Evolutionary conservation across 176 grass and related monocot genomes (phyloP).

Genomic region (Ensete ventricosum): DNA sequence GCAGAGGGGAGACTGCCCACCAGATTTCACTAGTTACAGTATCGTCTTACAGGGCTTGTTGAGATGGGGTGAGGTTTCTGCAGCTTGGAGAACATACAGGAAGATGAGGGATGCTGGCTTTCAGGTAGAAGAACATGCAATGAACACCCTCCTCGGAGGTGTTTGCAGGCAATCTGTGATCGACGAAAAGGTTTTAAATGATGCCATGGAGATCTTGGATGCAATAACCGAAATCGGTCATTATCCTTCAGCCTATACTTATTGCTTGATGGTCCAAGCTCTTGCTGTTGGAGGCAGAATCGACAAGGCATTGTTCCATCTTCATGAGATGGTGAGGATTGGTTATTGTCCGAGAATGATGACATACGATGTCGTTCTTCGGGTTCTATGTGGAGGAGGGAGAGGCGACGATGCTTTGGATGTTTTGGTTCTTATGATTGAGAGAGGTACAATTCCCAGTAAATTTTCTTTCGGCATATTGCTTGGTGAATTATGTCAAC

Average conservation of each 20-base stretch:
- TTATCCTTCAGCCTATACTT: slow-evolving; percentile 62
- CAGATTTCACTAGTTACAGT: slow-evolving; percentile 56
- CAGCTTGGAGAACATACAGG: slow-evolving; percentile 54
- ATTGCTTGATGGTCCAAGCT: slow-evolving; percentile 86
- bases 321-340: slow-evolving; percentile 56
- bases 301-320: slow-evolving; percentile 45
- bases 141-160: slow-evolving; percentile 61
- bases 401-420: slow-evolving; percentile 47
- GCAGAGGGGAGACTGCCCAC: slow-evolving; percentile 25
- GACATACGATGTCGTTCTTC: slow-evolving; percentile 70
- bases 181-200: slow-evolving; percentile 28
- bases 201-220: slow-evolving; percentile 49
- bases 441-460: slow-evolving; percentile 48
- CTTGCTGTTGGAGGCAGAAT: slow-evolving; percentile 65
- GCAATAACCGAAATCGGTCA: slow-evolving; percentile 29
- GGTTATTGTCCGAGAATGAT: slow-evolving; percentile 62
- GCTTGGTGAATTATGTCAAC: slow-evolving; percentile 44
- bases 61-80: slow-evolving; percentile 32
- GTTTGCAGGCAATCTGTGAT: slow-evolving; percentile 51
- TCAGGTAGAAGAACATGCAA: slow-evolving; percentile 41
- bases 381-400: slow-evolving; percentile 50
- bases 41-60: slow-evolving; percentile 66
- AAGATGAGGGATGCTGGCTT: slow-evolving; percentile 58
- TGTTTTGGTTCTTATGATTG: slow-evolving; percentile 54
- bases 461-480: slow-evolving; percentile 63